Base-by-base conservation (phyloP, 345 rosid genomes). In the Rhodamnia argentea region DNA sequence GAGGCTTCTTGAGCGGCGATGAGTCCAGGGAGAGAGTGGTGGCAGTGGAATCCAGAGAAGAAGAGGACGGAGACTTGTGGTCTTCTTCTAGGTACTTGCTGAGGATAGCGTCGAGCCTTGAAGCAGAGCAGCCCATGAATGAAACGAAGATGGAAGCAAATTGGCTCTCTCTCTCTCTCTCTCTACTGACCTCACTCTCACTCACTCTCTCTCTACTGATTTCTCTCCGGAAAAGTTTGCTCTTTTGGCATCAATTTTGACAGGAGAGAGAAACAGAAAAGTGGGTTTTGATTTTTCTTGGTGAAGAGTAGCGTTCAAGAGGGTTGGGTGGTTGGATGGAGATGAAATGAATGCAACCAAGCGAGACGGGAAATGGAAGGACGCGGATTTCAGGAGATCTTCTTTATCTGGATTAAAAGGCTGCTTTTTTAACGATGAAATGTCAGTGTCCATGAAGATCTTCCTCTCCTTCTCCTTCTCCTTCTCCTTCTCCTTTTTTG, bases 51-150 rank as follows among this genome's bases (percentile, higher is more conserved):
- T 83, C 24, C 50, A 76, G 50, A 16, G 86, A 84, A 56, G 88
- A 84, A 23, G 86, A 84, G 50, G 87, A 70, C 20, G 64, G 85
- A 83, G 78, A 70, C 78, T 9, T 70, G 44, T 32, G 78, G 47
- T 70, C 78, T 16, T 88, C 85, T 54, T 85, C 85, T 14, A 70
- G 87, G 89, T 82, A 52, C 13, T 78, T 51, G 84, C 57, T 20
- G 83, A 88, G 87, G 76, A 88, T 26, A 75, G 85, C 83, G 20
- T 85, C 85, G 3, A 87, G 87, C 84, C 85, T 88, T 22, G 89
- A 88, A 83, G 87, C 89, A 58, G 87, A 64, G 87, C 89, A 88
- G 78, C 89, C 89, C 89, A 88, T 88, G 76, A 55, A 85, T 70
- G 85, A 58, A 54, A 70, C 47, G 78, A 70, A 70, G 78, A 70